phyloP scores from a whole-genome alignment of 768 basidiomycete genomes.

The Podaxis sp. region DNA sequence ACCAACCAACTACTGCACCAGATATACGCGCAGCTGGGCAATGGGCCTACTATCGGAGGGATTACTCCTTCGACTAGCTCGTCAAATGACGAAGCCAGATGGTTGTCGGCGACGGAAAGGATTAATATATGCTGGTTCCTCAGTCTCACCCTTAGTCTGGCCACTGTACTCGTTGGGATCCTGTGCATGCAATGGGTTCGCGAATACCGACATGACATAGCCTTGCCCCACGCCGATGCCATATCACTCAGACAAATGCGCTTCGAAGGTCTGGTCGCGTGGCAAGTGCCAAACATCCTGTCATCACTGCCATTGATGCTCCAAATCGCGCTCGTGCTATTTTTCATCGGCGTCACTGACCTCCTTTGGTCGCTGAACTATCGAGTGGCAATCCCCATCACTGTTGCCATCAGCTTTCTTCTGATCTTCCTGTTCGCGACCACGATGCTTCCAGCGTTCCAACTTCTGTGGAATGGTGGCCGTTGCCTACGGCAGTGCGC shows the following conservation, averaged over 20 bases:
- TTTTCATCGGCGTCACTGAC: slow-evolving; percentile 28
- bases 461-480: slow-evolving; percentile 13
- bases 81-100: background rate
- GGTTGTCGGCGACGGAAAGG: background rate
- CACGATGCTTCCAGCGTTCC: slow-evolving; percentile 24
- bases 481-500: slow-evolving; percentile 19
- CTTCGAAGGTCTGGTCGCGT: slow-evolving; percentile 27
- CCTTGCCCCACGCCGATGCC: slow-evolving; percentile 9
- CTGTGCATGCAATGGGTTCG: slow-evolving; percentile 27
- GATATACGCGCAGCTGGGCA: background rate
- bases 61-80: background rate
- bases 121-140: slow-evolving; percentile 24
- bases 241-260: slow-evolving; percentile 27
- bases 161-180: slow-evolving; percentile 20
- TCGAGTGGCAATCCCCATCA: slow-evolving; percentile 21
- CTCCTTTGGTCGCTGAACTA: slow-evolving; percentile 27
- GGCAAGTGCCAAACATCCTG: slow-evolving; percentile 29
- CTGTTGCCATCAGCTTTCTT: slow-evolving; percentile 21
- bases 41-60: background rate
- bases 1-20: background rate
- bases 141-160: slow-evolving; percentile 22
- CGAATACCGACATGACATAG: slow-evolving; percentile 20
- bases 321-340: slow-evolving; percentile 29
- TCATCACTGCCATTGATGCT: slow-evolving; percentile 29
- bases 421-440: slow-evolving; percentile 23